A percentile compares a stretch with the other conserved stretches of the same genome.
Conservation (phyloP, 352 stramenopile genomes). For the Phytophthora quininea region DNA sequence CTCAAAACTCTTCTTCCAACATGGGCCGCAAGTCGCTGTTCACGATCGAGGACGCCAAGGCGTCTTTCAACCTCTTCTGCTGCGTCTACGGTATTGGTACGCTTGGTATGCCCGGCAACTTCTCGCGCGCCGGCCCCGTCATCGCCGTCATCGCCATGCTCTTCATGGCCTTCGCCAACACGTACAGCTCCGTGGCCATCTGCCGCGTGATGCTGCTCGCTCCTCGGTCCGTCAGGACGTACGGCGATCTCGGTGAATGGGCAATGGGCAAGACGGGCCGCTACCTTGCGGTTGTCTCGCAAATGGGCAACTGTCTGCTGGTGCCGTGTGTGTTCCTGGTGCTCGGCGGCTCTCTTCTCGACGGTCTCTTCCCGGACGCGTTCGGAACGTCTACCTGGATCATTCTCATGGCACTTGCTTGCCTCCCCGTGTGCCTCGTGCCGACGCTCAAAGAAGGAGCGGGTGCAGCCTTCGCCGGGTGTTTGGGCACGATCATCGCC, state of each 20-base stretch:
- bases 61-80: not conserved
- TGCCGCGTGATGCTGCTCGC: not conserved
- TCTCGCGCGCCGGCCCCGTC: not conserved
- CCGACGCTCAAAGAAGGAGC: not conserved
- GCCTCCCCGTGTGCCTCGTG: not conserved
- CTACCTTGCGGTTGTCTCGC: not conserved
- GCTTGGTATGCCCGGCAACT: not conserved
- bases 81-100: not conserved
- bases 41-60: not conserved
- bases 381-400: not conserved
- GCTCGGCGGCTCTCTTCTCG: not conserved
- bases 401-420: not conserved
- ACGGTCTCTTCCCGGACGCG: not conserved
- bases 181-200: not conserved
- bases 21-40: not conserved
- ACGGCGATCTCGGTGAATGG: not conserved
- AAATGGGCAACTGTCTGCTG: not conserved
- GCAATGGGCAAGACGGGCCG: not conserved
- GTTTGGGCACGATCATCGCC: not conserved
- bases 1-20: no score
- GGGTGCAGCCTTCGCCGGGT: not conserved
- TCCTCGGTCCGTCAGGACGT: not conserved
- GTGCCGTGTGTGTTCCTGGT: not conserved
- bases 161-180: not conserved
- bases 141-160: not conserved